Conservation (phyloP, 331 rosid species). For the Arachis monticola region DNA sequence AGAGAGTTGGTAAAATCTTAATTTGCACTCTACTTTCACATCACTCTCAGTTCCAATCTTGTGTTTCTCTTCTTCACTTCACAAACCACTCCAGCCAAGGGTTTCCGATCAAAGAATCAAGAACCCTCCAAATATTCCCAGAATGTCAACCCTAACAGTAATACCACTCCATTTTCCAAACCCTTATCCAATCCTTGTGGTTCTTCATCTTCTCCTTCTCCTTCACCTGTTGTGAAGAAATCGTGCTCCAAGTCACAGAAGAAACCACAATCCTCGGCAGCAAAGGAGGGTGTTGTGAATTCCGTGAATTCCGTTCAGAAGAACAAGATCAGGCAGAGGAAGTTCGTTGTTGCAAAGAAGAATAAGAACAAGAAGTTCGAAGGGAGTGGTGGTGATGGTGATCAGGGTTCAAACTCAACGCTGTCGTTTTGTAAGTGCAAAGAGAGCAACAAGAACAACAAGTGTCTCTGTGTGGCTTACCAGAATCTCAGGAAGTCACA, state of each 20-base stretch:
- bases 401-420: constrained; percentile 12
- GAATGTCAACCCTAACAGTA: constrained; percentile 67
- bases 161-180: background rate
- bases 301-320: constrained; percentile 45
- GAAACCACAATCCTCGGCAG: constrained; percentile 44
- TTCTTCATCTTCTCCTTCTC: background rate
- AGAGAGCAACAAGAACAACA: constrained; percentile 44
- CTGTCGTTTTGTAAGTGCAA: constrained; percentile 61
- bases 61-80: background rate
- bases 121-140: constrained; percentile 46
- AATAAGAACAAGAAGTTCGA: constrained; percentile 39
- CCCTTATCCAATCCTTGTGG: background rate
- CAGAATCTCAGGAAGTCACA: constrained; percentile 79
- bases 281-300: constrained; percentile 39
- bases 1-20: too few relatives aligned
- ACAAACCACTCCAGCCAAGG: background rate
- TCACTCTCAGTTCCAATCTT: too few relatives aligned
- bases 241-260: constrained; percentile 51
- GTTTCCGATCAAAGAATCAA: constrained; percentile 56
- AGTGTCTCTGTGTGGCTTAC: constrained; percentile 83
- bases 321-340: constrained; percentile 73
- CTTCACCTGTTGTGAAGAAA: constrained; percentile 47
- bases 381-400: background rate
- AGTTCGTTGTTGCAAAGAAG: constrained; percentile 84
- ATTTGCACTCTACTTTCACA: too few relatives aligned